A percentile compares a stretch with the other conserved stretches of the same genome.
phyloP scores from a whole-genome alignment of 495 filamentous ascomycete genomes.

The Lasiosphaeria hispida region DNA sequence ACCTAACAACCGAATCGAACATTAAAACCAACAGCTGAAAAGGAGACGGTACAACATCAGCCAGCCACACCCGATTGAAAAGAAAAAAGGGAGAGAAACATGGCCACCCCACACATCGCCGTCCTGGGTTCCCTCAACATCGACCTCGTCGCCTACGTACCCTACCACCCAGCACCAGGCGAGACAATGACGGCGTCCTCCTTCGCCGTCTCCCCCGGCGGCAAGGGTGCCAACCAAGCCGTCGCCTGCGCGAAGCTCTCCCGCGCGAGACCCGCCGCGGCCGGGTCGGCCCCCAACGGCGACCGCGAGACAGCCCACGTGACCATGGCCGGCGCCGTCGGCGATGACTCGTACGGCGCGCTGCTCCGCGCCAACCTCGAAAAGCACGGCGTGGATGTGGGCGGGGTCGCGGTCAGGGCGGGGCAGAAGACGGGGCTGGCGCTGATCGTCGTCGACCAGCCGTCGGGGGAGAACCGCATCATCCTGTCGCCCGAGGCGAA shows the following conservation, averaged over 20 bases:
- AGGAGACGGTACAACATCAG: background rate
- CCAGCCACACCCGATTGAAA: background rate
- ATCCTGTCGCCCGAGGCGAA: conserved; percentile 81
- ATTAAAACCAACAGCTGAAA: background rate
- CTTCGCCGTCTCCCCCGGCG: conserved; percentile 78
- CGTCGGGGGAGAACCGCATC: conserved; percentile 83
- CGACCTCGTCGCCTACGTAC: conserved; percentile 83
- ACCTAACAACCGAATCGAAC: no score
- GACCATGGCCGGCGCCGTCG: conserved; percentile 81
- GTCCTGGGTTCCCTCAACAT: conserved; percentile 92
- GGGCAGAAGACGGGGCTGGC: conserved; percentile 73
- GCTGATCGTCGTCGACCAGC: conserved; percentile 76
- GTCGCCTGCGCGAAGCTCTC: conserved; percentile 65
- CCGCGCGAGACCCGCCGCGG: conserved; percentile 20
- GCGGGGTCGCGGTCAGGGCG: conserved; percentile 46
- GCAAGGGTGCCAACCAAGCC: conserved; percentile 96
- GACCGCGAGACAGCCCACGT: conserved; percentile 55
- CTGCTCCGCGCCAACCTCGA: conserved; percentile 51
- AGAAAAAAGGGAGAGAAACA: conserved; percentile 12
- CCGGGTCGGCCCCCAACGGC: conserved; percentile 28
- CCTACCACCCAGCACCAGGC: conserved; percentile 76
- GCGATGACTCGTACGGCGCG: conserved; percentile 62
- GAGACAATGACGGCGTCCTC: conserved; percentile 82
- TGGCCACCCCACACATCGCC: conserved; percentile 51
- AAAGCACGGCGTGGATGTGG: conserved; percentile 61